Percentiles rank a stretch among this genome's conserved stretches.
Conservation (phyloP, 495 filamentous ascomycete species). For the Geopyxis carbonaria region DNA sequence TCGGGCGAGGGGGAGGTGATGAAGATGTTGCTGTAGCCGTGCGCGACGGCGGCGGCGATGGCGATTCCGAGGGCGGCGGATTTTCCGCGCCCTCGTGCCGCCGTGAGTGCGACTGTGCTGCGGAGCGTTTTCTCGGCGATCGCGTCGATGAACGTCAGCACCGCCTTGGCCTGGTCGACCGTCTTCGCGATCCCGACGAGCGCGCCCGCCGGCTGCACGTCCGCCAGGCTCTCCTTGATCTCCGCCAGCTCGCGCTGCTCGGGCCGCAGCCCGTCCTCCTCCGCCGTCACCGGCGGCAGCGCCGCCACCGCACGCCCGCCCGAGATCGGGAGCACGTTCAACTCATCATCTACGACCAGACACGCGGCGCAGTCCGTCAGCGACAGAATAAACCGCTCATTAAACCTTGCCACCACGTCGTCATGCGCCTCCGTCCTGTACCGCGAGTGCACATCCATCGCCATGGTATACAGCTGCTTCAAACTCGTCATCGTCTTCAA, state of each 20-base stretch:
- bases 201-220: slow-evolving; percentile 70
- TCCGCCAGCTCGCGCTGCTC: slow-evolving; percentile 61
- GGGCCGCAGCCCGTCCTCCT: slow-evolving; percentile 46
- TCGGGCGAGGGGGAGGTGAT: slow-evolving; percentile 97
- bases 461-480: slow-evolving; percentile 91
- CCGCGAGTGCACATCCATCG: slow-evolving; percentile 94
- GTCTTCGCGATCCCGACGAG: slow-evolving; percentile 73
- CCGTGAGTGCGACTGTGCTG: slow-evolving; percentile 85
- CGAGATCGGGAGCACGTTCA: slow-evolving; percentile 94
- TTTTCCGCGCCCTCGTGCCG: slow-evolving; percentile 90
- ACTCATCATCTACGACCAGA: slow-evolving; percentile 89
- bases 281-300: slow-evolving; percentile 50
- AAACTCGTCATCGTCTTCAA: slow-evolving; percentile 93
- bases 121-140: slow-evolving; percentile 91
- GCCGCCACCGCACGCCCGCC: slow-evolving; percentile 84
- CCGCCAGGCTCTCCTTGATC: slow-evolving; percentile 73
- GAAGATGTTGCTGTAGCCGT: slow-evolving; percentile 98
- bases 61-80: slow-evolving; percentile 89
- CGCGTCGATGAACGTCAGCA: slow-evolving; percentile 87
- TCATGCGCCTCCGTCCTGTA: slow-evolving; percentile 94
- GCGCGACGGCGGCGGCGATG: slow-evolving; percentile 80
- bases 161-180: slow-evolving; percentile 85
- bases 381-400: slow-evolving; percentile 92
- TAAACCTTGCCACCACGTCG: slow-evolving; percentile 91
- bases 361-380: slow-evolving; percentile 87